Conservation (phyloP, 108 stramenopile species). For the Skeletonema grethae region DNA sequence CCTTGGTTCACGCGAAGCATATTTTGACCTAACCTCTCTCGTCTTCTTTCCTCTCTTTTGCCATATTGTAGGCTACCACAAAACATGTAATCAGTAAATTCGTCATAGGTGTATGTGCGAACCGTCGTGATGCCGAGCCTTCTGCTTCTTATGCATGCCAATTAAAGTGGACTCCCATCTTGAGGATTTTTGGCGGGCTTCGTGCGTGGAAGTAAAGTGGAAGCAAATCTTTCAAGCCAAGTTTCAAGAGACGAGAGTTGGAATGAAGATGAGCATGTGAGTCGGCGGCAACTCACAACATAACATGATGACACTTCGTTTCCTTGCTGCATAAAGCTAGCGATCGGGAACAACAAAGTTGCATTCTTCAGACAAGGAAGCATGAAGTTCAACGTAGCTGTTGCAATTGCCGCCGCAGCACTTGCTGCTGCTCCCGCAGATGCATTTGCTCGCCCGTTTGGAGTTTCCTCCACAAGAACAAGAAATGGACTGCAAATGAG, state of each 20-base stretch:
- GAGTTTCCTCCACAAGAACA: not conserved
- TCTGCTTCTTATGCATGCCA: not conserved
- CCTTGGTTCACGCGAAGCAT: no score
- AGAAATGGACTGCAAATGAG: not conserved
- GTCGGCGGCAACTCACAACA: not conserved
- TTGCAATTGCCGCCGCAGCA: not conserved
- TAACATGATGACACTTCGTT: not conserved
- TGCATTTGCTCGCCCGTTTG: constrained; percentile 2
- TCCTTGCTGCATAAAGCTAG: not conserved
- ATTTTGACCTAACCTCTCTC: no score
- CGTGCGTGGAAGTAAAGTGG: not conserved
- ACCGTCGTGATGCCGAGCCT: no score
- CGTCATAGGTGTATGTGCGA: no score
- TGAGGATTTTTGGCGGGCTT: not conserved
- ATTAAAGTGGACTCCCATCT: not conserved
- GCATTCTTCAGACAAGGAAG: not conserved
- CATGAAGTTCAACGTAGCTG: not conserved
- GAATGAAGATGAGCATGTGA: no score
- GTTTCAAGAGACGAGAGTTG: no score
- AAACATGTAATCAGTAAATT: no score
- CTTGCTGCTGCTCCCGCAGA: not conserved
- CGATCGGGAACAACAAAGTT: not conserved
- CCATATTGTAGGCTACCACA: no score
- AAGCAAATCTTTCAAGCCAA: no score
- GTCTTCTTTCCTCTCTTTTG: no score